Conservation (phyloP, 306 rosid genomes). For the Prunus padus region DNA sequence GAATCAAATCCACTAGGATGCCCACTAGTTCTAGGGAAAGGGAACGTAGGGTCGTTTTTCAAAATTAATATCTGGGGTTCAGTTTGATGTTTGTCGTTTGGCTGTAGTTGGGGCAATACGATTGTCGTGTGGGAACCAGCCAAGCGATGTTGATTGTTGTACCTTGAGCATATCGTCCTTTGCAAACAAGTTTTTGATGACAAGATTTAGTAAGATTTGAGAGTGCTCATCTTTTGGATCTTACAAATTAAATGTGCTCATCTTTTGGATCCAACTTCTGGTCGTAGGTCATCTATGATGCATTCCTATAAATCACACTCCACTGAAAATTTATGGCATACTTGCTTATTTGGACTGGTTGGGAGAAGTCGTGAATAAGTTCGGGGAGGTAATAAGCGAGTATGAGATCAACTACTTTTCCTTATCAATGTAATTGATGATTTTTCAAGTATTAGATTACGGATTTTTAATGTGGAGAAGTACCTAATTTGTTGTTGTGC, state of each 20-base stretch:
- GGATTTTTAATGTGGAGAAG: no score
- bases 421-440: no score
- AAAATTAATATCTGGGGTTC: not conserved
- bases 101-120: not conserved
- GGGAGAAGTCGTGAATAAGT: no score
- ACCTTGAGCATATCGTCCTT: not conserved
- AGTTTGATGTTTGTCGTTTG: constrained; percentile 7
- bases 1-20: not conserved
- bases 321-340: no score
- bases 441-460: no score
- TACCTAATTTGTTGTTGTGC: no score
- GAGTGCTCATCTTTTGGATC: constrained; percentile 1
- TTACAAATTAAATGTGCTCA: not conserved
- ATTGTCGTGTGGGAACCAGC: not conserved
- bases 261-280: not conserved
- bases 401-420: no score
- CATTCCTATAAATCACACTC: no score
- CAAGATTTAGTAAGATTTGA: constrained; percentile 6
- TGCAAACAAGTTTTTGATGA: not conserved
- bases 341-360: no score
- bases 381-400: no score
- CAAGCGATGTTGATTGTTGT: not conserved
- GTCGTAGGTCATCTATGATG: no score
- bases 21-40: not conserved
- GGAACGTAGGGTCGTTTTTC: constrained; percentile 1